Base-by-base conservation (phyloP, 78 protist genomes). In the Dictyostelium discoideum region DNA sequence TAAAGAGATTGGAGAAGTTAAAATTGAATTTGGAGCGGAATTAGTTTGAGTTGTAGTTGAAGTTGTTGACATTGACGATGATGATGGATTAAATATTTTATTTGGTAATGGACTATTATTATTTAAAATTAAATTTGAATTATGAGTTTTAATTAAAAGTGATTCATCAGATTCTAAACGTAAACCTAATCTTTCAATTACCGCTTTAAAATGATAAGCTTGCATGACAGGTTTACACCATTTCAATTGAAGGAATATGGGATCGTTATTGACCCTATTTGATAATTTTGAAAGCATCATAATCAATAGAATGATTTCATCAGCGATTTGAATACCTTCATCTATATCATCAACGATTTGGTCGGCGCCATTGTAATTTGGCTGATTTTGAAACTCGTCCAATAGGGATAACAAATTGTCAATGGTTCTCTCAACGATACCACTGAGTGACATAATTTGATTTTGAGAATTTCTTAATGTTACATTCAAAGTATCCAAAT, bases 211-310 rank as follows among this genome's bases (percentile, higher is more conserved):
- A 69, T 87, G 93, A 14, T 87, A 79, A 24, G 93, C 74, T 6
- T 50, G 13, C 65, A 87, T 37, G 1, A 87, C 26, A 5, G 44
- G 37, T n/a, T 77, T 39, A 20, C 86, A 87, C 93, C 93, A 87
- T 63, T 48, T 87, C 67, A 87, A 18, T 65, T 84, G 86, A 5
- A 87, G 73, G 69, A 44, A 87, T 3, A 87, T 7, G 16, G 78
- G 82, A 11, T 87, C 86, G 26, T 87, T 50, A 26, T 40, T 60
- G 3, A 79, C 20, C 14, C 93, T 39, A 65, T 87, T 87, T 2
- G 93, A 82, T 57, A 87, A 32, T 42, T 87, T 87, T 16, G 86
- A 63, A n/a, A 87, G n/a, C 84, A 87, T 39, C 93, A 87, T 87
- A 42, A 42, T 18, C 3, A 87, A 18, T 16, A 87, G 69, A 11